Conservation (phyloP, 208 protist species). For the Acanthamoeba sp. region DNA sequence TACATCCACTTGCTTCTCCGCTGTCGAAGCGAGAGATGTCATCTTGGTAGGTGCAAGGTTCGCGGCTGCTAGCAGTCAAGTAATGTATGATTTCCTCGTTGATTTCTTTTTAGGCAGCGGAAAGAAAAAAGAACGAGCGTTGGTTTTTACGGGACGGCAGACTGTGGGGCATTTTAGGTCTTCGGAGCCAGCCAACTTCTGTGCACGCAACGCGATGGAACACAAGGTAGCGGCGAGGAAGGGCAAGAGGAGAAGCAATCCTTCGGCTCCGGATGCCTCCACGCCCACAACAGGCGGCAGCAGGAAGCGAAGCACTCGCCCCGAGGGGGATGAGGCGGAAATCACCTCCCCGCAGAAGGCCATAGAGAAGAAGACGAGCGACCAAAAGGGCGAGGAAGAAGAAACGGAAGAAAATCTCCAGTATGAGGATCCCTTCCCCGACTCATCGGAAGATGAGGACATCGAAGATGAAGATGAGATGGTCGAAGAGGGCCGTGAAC, state of each 20-base stretch:
- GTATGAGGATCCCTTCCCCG: conserved; percentile 63
- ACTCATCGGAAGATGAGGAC: conserved; percentile 48
- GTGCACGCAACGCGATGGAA: background rate
- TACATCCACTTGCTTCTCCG: conserved; percentile 9
- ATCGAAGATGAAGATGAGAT: background rate
- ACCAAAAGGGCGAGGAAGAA: background rate
- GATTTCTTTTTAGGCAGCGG: background rate
- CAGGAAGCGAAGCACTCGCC: background rate
- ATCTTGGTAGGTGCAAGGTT: no score
- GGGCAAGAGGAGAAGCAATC: conserved; percentile 1
- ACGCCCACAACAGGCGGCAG: background rate
- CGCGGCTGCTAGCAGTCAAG: background rate
- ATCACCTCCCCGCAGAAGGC: background rate
- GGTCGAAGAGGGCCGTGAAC: conserved; percentile 40
- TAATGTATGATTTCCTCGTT: background rate
- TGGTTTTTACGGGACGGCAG: no score
- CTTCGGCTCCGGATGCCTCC: background rate
- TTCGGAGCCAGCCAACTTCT: no score
- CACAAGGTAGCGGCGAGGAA: background rate
- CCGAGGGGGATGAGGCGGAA: background rate
- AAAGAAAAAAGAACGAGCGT: background rate
- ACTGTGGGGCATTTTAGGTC: no score
- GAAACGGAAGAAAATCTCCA: conserved; percentile 28
- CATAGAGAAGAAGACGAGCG: background rate
- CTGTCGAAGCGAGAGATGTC: background rate